Conservation (phyloP, 1,284 basidiomycete species). For the Neonothopanus nambi region DNA sequence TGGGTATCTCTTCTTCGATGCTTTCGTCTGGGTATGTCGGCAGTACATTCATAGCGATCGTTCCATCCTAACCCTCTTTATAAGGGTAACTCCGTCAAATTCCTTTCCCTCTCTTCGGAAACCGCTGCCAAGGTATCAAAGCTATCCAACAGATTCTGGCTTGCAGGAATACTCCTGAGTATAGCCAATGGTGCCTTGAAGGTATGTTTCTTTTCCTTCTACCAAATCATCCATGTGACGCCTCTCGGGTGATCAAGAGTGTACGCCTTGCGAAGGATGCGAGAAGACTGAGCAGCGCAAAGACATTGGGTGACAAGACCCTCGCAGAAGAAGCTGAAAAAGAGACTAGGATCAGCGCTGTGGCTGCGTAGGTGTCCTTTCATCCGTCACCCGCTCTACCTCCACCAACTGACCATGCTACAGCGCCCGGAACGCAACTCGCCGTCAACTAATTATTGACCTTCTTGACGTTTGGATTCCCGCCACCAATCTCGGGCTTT, state of each 20-base stretch:
- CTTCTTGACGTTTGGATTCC: slow-evolving; percentile 87
- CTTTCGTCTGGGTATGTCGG: slow-evolving; percentile 76
- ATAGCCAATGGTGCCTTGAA: slow-evolving; percentile 70
- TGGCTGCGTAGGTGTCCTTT: slow-evolving; percentile 51
- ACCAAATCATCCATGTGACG: background rate
- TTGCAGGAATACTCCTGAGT: slow-evolving; percentile 83
- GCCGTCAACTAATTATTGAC: slow-evolving; percentile 82
- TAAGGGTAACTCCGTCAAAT: slow-evolving; percentile 70
- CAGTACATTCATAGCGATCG: background rate
- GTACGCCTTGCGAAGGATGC: slow-evolving; percentile 61
- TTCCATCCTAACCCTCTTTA: slow-evolving; percentile 6
- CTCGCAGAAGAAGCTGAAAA: slow-evolving; percentile 68
- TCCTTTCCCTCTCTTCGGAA: slow-evolving; percentile 65
- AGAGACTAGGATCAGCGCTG: slow-evolving; percentile 57
- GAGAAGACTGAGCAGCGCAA: slow-evolving; percentile 47
- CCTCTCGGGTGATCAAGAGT: slow-evolving; percentile 38
- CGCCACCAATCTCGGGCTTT: slow-evolving; percentile 78
- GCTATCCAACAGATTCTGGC: slow-evolving; percentile 87
- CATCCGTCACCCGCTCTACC: background rate
- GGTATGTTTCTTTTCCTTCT: slow-evolving; percentile 34
- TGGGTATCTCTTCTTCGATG: slow-evolving; percentile 85
- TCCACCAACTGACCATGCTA: slow-evolving; percentile 10
- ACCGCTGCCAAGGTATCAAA: slow-evolving; percentile 69
- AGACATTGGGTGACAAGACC: slow-evolving; percentile 56
- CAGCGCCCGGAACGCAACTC: slow-evolving; percentile 66